Base-by-base conservation (phyloP, 768 basidiomycete species). In the Leccinum fibrillosum region DNA sequence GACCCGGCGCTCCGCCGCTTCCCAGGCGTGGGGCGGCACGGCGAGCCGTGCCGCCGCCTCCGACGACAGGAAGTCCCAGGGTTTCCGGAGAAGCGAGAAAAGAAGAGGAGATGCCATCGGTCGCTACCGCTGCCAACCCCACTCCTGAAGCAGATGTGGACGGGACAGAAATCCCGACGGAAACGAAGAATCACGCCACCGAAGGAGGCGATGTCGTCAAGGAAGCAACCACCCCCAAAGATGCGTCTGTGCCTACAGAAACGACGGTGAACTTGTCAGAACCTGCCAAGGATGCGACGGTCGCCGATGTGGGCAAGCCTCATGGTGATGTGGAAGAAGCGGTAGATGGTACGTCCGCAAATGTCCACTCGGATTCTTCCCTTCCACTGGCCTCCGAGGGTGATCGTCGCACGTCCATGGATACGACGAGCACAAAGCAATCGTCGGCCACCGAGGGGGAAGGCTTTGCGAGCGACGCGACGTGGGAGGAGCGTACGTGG, bases 401-500 rank as follows among this genome's bases (percentile, higher is more conserved):
- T 4, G 55, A 56, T n/a, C 34, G 54, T 26, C 26, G 45, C 17
- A 42, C 42, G 26, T 72, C 70, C 3, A 45, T 66, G 53, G 60
- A 68, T 28, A 63, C 70, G 5, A 57, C 58, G 28, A 62, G 64
- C 35, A 70, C 69, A 8, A 70, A 74, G 47, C 62, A 37, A 1
- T 67, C 63, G 0, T 69, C 71, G 26, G 61, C 49, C 17, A 58
- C 52, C 4, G 72, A 73, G 17, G 67, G 61, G 3, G 77, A 79
- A 49, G 73, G 75, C 28, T 90, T 82, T 58, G 78, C 90, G 26
- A 82, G 85, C 13, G 83, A 89, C 49, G 74, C 79, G 28, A 89
- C 86, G 4, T 93, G 92, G 92, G 92, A 93, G 71, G 92, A 93
- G 69, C 79, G 85, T 52, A 86, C 88, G 19, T 94, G 91, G 90